Evolutionary conservation across 495 filamentous ascomycete genomes (phyloP).

Genomic region (Penicillium daleae): DNA sequence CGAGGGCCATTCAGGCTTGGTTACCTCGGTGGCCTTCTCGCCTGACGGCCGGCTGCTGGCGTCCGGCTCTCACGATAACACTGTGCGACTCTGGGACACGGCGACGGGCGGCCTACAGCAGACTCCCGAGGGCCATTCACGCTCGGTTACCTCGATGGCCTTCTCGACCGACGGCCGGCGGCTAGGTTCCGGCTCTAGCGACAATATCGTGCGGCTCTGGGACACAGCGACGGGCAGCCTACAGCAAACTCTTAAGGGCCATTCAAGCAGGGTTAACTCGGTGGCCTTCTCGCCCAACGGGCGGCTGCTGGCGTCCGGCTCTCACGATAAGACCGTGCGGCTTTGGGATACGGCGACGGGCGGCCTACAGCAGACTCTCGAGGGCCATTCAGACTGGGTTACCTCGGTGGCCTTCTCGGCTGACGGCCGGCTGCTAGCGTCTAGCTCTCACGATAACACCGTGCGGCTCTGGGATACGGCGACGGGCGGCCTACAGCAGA

Average conservation of each 20-base stretch:
- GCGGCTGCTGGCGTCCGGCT: not conserved
- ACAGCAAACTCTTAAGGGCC: not conserved
- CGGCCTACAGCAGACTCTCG: not conserved
- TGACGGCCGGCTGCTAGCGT: too few relatives aligned
- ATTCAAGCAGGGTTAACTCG: not conserved
- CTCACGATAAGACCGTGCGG: not conserved
- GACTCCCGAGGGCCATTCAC: not conserved
- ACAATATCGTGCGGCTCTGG: not conserved
- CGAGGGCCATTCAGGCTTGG: not conserved
- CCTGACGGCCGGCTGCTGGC: not conserved
- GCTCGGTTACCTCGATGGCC: not conserved
- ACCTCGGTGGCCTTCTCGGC: too few relatives aligned
- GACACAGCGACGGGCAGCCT: not conserved
- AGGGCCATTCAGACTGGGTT: not conserved
- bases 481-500: too few relatives aligned
- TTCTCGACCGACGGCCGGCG: not conserved
- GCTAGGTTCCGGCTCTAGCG: not conserved
- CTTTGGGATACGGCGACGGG: not conserved
- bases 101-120: not conserved
- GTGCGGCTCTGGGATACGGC: too few relatives aligned
- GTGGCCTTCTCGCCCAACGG: too few relatives aligned
- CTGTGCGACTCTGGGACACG: not conserved
- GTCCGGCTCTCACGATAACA: not conserved
- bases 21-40: not conserved
- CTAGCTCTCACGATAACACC: too few relatives aligned